Conservation (phyloP, 106 monocot genomes). For the Platanthera guangdongensis region DNA sequence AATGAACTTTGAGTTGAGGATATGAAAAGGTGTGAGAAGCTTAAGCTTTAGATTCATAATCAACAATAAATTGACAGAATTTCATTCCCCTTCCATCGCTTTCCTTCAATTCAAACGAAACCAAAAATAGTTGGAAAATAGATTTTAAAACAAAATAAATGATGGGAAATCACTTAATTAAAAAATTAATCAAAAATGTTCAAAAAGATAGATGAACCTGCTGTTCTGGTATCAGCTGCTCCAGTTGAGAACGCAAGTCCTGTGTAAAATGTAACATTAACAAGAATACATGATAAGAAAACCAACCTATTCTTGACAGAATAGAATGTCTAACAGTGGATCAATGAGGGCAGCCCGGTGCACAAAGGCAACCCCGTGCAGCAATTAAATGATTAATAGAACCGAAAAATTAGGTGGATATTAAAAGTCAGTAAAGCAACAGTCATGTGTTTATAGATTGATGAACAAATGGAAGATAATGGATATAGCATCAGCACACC, state of each 20-base stretch:
- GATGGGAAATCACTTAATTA: background rate
- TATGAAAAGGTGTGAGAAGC: no score
- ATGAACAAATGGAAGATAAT: background rate
- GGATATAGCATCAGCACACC: background rate
- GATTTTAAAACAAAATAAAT: background rate
- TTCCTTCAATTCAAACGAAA: no score
- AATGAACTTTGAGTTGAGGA: no score
- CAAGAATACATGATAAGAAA: background rate
- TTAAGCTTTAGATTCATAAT: no score
- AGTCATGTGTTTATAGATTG: background rate
- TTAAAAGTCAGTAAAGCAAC: background rate
- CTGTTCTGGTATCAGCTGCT: constrained; percentile 88
- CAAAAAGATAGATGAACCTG: constrained; percentile 37
- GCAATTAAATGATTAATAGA: no score
- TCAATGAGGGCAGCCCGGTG: no score
- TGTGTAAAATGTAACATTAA: constrained; percentile 27
- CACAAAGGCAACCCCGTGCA: no score
- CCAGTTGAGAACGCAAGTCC: constrained; percentile 79
- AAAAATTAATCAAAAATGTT: background rate
- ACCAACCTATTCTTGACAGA: background rate
- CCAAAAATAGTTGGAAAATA: background rate
- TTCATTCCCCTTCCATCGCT: no score
- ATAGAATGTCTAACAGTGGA: background rate
- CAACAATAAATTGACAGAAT: no score
- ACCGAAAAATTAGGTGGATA: background rate